These are phyloP conservation scores for Fusarium tanahbumbuense DNA, from an alignment of 2,329 filamentous ascomycete genomes.

Conservation along the genomic window DNA sequence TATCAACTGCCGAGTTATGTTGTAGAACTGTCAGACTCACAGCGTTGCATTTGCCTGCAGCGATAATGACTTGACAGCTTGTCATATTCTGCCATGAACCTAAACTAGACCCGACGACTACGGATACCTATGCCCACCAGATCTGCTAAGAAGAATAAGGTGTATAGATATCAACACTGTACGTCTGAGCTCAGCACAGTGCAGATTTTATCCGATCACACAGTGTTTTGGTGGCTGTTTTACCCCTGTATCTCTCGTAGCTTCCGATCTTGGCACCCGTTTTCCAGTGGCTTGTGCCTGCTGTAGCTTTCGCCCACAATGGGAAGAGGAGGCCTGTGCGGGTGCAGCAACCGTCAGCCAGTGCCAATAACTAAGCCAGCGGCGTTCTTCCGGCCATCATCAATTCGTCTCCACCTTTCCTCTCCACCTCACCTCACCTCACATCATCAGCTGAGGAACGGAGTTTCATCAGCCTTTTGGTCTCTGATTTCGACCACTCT, in stretches of 20 bases:
- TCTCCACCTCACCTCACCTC: background rate
- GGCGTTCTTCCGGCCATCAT: background rate
- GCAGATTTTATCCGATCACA: background rate
- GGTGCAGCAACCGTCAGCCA: background rate
- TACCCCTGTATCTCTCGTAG: background rate
- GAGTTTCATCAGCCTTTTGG: background rate
- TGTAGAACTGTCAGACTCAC: background rate
- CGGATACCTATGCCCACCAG: background rate
- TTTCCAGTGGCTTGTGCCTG: slow-evolving; percentile 1
- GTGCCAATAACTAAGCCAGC: background rate
- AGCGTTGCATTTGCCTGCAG: background rate
- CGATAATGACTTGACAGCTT: background rate
- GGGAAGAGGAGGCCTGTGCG: slow-evolving; percentile 19
- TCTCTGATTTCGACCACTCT: background rate
- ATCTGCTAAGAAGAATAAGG: background rate
- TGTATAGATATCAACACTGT: background rate
- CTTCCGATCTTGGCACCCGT: slow-evolving; percentile 1
- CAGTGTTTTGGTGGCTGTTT: background rate
- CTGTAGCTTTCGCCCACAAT: background rate
- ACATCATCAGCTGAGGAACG: slow-evolving; percentile 23
- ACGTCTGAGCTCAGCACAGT: background rate
- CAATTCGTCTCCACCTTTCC: slow-evolving; percentile 16
- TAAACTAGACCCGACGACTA: background rate
- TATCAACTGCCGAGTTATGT: background rate
- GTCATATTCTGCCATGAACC: background rate